Percentiles rank a stretch among this genome's conserved stretches.
Evolutionary conservation across 192 early-diverging fungal species (phyloP).

Genomic region (Jimgerdemannia lactiflua): DNA sequence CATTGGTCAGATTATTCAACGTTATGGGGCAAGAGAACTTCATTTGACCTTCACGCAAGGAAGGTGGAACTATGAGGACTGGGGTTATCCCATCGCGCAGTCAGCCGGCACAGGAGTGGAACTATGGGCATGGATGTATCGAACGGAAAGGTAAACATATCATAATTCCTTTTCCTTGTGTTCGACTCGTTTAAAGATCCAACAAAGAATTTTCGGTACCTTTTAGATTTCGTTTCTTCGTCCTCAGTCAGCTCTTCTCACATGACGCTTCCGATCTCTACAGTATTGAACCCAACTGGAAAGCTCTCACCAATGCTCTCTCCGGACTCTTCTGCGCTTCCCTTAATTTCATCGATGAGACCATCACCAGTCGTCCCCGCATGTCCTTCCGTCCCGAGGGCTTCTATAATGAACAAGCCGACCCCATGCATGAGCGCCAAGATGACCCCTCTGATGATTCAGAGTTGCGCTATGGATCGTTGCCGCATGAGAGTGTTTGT

Average conservation of each 20-base stretch:
- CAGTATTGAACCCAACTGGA: conserved; percentile 78
- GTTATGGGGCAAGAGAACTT: conserved; percentile 74
- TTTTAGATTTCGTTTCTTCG: neutral
- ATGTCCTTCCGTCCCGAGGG: conserved; percentile 52
- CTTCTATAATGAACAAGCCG: conserved; percentile 25
- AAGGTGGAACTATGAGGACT: conserved; percentile 75
- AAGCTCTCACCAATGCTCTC: conserved; percentile 83
- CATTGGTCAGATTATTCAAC: conserved; percentile 78
- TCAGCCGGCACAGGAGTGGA: conserved; percentile 78
- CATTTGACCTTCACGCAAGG: conserved; percentile 92
- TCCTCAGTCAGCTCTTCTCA: no score
- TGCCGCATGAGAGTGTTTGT: conserved; percentile 93
- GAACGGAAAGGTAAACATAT: conserved; percentile 19
- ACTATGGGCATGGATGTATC: conserved; percentile 61
- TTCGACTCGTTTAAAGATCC: neutral
- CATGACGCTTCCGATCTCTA: neutral
- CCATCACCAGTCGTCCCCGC: conserved; percentile 61
- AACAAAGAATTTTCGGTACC: conserved; percentile 1
- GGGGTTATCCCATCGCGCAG: conserved; percentile 63
- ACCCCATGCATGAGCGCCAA: neutral
- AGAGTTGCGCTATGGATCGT: conserved; percentile 67
- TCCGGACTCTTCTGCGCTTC: conserved; percentile 97
- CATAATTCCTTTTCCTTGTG: neutral
- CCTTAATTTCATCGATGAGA: conserved; percentile 87
- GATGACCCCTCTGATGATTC: conserved; percentile 5